Percentiles rank a stretch among this genome's conserved stretches.
Evolutionary conservation across 805 yeast genomes (phyloP).

Genomic region (Pichia thaimueangensis): DNA sequence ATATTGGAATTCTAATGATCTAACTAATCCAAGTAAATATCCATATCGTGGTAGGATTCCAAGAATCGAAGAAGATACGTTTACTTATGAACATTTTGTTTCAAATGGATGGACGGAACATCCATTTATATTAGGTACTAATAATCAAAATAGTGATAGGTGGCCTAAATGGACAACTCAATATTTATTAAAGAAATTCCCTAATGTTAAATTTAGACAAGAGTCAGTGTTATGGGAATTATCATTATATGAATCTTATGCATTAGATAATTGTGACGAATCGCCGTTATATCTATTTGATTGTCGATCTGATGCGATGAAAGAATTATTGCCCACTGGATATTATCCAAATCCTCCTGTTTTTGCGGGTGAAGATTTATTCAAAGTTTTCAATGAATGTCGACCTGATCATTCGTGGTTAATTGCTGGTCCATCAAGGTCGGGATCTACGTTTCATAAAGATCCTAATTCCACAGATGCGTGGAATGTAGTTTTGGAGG

Average conservation of each 20-base stretch:
- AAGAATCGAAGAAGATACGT: constrained; percentile 39
- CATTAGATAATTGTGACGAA: constrained; percentile 62
- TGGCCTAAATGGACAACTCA: constrained; percentile 67
- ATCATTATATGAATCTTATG: constrained; percentile 53
- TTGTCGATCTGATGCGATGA: constrained; percentile 66
- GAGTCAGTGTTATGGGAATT: constrained; percentile 82
- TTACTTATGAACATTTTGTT: constrained; percentile 41
- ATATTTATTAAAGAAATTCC: constrained; percentile 45
- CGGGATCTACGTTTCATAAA: constrained; percentile 88
- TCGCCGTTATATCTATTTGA: constrained; percentile 83
- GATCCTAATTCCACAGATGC: constrained; percentile 90
- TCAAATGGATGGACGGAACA: constrained; percentile 34
- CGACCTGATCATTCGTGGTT: constrained; percentile 94
- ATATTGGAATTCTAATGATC: constrained; percentile 10
- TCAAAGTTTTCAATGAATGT: constrained; percentile 32
- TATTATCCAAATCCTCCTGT: constrained; percentile 13
- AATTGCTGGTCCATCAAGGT: constrained; percentile 72
- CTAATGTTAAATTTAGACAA: constrained; percentile 64
- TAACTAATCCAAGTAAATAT: constrained; percentile 12
- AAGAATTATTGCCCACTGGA: constrained; percentile 30
- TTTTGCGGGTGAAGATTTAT: constrained; percentile 43
- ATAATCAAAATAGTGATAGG: constrained; percentile 12
- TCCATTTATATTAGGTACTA: constrained; percentile 47
- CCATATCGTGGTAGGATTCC: constrained; percentile 37
- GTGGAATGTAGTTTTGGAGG: constrained; percentile 77